A percentile compares a stretch with the other conserved stretches of the same genome.
Conservation (phyloP, 202 grass and related monocot genomes). For the Setaria italica region DNA sequence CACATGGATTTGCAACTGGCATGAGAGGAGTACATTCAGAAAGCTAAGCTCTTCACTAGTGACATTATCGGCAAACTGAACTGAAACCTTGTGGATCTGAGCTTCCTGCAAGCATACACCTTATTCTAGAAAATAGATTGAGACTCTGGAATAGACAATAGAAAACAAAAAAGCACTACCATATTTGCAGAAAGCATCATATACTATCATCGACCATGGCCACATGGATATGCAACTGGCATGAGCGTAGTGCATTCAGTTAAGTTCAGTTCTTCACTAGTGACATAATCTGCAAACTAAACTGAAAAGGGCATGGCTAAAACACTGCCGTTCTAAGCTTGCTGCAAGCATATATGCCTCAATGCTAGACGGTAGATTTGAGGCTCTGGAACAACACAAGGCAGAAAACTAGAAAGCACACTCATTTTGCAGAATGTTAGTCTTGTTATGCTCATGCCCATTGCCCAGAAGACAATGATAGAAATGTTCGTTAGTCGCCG, state of each 20-base stretch:
- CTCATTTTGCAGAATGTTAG: neutral
- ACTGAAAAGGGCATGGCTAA: neutral
- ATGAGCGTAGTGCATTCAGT: neutral
- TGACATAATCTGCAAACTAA: neutral
- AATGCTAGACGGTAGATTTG: neutral
- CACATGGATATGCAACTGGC: neutral
- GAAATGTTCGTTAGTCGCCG: neutral
- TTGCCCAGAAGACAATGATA: neutral
- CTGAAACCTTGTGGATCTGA: neutral
- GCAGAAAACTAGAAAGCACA: neutral
- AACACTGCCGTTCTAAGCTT: neutral
- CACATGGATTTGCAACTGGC: neutral
- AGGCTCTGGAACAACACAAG: neutral
- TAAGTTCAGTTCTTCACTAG: neutral
- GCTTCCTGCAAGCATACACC: neutral
- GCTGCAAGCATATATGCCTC: neutral
- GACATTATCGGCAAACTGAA: neutral
- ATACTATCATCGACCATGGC: neutral
- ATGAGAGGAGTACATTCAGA: neutral
- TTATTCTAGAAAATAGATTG: neutral
- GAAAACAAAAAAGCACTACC: neutral
- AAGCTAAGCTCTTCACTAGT: neutral
- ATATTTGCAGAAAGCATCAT: slow-evolving; percentile 8
- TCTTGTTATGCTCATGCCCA: neutral
- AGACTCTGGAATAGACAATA: neutral